phyloP scores from a whole-genome alignment of 2,329 filamentous ascomycete species.

The Aspergillus texensis region DNA sequence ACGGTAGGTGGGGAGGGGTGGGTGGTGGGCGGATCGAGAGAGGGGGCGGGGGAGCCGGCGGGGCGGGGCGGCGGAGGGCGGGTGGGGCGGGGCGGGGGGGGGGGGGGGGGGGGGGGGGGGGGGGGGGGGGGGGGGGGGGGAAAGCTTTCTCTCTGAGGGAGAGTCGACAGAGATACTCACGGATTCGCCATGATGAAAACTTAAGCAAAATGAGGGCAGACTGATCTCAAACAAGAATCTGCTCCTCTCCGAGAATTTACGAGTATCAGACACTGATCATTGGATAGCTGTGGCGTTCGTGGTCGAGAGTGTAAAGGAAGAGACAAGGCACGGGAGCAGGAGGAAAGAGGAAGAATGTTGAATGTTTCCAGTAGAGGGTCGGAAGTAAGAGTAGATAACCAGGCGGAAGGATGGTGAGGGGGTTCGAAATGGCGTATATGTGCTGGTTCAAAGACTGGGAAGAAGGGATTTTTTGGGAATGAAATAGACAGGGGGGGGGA shows the following conservation, averaged over 20 bases:
- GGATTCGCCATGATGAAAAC: constrained; percentile 23
- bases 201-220: constrained; percentile 4
- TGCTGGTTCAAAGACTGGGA: background rate
- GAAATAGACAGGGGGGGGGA: no score
- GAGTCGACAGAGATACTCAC: constrained; percentile 20
- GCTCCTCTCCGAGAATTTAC: constrained; percentile 12
- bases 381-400: constrained; percentile 15
- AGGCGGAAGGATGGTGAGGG: constrained; percentile 7
- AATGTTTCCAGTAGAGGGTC: constrained; percentile 7
- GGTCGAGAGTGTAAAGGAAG: background rate
- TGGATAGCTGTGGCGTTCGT: constrained; percentile 9
- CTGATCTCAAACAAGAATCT: constrained; percentile 10
- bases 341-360: constrained; percentile 13
- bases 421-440: constrained; percentile 19
- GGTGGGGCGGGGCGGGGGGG: no score
- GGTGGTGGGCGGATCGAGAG: no score
- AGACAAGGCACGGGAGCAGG: constrained; percentile 5
- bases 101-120: no score
- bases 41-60: no score
- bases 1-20: no score
- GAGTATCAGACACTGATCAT: constrained; percentile 18
- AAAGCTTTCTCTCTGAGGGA: background rate
- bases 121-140: no score
- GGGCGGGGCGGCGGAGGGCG: no score
- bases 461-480: background rate